A percentile compares a stretch with the other conserved stretches of the same genome.
Evolutionary conservation across 176 grass and related monocot genomes (phyloP).

Genomic region (Oryza glaberrima): DNA sequence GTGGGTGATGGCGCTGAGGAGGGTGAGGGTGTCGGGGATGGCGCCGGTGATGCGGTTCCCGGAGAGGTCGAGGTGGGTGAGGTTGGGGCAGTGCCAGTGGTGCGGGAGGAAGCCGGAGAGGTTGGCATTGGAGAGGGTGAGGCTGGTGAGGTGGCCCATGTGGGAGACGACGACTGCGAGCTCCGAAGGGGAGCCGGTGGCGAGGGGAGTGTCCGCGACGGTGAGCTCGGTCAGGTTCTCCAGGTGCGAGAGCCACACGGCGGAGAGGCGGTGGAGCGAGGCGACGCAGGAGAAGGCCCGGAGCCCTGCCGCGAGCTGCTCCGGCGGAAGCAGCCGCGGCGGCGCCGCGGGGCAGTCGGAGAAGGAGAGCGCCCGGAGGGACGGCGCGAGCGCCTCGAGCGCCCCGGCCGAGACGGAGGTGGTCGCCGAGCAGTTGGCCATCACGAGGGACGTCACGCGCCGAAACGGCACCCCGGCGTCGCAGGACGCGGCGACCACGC

Average conservation of each 20-base stretch:
- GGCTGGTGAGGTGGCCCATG: slow-evolving; percentile 61
- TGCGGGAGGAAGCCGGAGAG: slow-evolving; percentile 82
- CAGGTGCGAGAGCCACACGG: slow-evolving; percentile 77
- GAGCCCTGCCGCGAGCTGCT: slow-evolving; percentile 54
- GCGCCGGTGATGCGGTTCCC: slow-evolving; percentile 72
- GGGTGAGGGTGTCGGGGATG: slow-evolving; percentile 68
- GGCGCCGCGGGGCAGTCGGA: slow-evolving; percentile 61
- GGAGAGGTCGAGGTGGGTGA: slow-evolving; percentile 84
- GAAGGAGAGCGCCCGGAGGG: slow-evolving; percentile 64
- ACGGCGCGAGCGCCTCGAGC: slow-evolving; percentile 63
- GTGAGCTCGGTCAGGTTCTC: slow-evolving; percentile 73
- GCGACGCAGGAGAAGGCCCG: slow-evolving; percentile 69
- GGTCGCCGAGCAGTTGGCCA: slow-evolving; percentile 79
- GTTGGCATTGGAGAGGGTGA: slow-evolving; percentile 71
- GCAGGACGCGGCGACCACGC: slow-evolving; percentile 59
- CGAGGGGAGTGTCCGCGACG: slow-evolving; percentile 62
- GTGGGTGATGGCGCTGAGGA: slow-evolving; percentile 60
- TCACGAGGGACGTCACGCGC: slow-evolving; percentile 69
- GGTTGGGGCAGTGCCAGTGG: slow-evolving; percentile 84
- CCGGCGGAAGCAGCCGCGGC: slow-evolving; percentile 58
- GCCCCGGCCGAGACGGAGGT: slow-evolving; percentile 67
- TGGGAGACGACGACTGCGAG: slow-evolving; percentile 72
- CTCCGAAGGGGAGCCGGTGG: slow-evolving; percentile 40
- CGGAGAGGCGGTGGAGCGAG: slow-evolving; percentile 68
- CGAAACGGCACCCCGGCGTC: slow-evolving; percentile 70